A percentile compares a stretch with the other conserved stretches of the same genome.
These are phyloP conservation scores for Leucocoprinus leucothites DNA, from an alignment of 768 basidiomycete species.

Conservation along the genomic window DNA sequence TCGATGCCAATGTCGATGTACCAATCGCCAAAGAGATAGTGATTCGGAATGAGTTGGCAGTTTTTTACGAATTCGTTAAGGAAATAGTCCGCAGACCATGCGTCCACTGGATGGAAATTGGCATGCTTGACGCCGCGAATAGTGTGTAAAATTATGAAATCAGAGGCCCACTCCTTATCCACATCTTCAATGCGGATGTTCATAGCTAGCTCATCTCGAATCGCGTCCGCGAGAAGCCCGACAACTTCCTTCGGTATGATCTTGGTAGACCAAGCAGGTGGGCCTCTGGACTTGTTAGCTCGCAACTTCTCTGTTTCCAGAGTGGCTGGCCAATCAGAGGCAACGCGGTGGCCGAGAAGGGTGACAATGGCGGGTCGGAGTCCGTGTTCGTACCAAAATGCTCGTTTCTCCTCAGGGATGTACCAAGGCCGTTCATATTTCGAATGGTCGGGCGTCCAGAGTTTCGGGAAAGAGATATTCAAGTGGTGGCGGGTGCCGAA, in stretches of 20 bases:
- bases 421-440: background rate
- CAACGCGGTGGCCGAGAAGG: slow-evolving; percentile 1
- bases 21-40: no score
- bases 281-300: slow-evolving; percentile 16
- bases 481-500: background rate
- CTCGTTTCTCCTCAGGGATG: slow-evolving; percentile 11
- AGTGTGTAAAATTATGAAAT: no score
- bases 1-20: no score
- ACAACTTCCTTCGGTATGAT: slow-evolving; percentile 13
- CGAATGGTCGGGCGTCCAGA: slow-evolving; percentile 13
- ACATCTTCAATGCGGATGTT: background rate
- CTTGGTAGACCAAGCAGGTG: slow-evolving; percentile 17
- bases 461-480: slow-evolving; percentile 22
- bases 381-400: slow-evolving; percentile 21
- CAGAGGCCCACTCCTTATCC: slow-evolving; percentile 3
- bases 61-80: no score
- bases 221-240: no score
- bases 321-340: slow-evolving; percentile 24
- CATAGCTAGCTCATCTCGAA: no score
- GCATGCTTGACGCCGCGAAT: no score
- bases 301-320: slow-evolving; percentile 20
- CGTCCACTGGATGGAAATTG: no score
- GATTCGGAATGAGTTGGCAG: no score
- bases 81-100: no score
- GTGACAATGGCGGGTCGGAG: slow-evolving; percentile 22